phyloP scores from a whole-genome alignment of 2,329 filamentous ascomycete species.

The Phialemonium atrogriseum region DNA sequence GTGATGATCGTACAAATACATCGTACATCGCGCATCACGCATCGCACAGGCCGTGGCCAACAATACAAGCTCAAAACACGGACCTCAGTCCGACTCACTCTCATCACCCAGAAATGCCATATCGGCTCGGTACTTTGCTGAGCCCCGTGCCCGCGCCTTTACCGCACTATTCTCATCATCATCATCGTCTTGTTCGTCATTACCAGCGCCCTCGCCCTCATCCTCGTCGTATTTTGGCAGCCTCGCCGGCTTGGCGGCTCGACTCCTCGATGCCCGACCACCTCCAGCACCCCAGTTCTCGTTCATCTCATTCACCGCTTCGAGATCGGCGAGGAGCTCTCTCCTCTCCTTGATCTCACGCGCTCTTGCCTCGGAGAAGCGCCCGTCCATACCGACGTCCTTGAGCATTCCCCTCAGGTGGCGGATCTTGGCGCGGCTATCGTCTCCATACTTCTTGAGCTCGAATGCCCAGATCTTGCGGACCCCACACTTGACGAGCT shows the following conservation, averaged over 20 bases:
- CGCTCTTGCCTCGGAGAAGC: constrained; percentile 79
- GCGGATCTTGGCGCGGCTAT: constrained; percentile 68
- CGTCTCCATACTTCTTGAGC: constrained; percentile 64
- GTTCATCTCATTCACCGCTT: constrained; percentile 76
- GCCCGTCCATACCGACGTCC: constrained; percentile 79
- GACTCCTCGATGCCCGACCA: constrained; percentile 33
- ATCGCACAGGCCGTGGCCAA: too few relatives aligned
- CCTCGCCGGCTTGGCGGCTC: constrained; percentile 26
- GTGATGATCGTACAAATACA: too few relatives aligned
- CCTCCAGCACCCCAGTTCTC: constrained; percentile 60
- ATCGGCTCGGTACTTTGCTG: constrained; percentile 38
- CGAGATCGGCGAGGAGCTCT: constrained; percentile 76
- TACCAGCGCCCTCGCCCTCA: constrained; percentile 16
- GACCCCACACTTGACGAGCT: constrained; percentile 83
- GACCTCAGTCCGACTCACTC: constrained; percentile 54
- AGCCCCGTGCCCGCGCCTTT: constrained; percentile 35
- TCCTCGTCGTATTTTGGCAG: constrained; percentile 23
- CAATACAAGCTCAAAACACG: too few relatives aligned
- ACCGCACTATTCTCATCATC: constrained; percentile 20
- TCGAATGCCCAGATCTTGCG: constrained; percentile 88
- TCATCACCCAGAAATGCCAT: constrained; percentile 62
- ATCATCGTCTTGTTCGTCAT: constrained; percentile 20
- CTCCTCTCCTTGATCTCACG: constrained; percentile 79
- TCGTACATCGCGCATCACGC: neutral
- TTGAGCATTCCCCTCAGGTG: constrained; percentile 73